Evolutionary conservation across 176 grass and related monocot species (phyloP), one percentile per base, ranked within the genome.

Genomic region (Lolium rigidum): DNA sequence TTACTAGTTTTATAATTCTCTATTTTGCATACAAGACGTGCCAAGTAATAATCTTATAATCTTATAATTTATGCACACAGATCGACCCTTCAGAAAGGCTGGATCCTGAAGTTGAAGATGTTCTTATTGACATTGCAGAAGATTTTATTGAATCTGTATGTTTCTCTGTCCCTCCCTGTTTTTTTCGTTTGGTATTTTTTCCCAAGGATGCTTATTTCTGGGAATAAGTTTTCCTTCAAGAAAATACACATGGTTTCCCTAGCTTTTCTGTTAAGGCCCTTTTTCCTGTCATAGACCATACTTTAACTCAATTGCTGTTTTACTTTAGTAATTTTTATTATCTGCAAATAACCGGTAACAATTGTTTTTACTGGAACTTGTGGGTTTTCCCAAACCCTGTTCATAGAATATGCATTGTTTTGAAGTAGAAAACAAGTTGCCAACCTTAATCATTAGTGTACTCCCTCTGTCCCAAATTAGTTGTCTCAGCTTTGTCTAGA

Each of bases 111-210:
- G 97, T 99, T 81, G 97, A 99, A 91, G 97, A 99, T 94, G 84
- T 92, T 88, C 87, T 99, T 69, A 84, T 99, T 86, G 94, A 99
- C 81, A 92, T 99, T 80, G 94, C 94, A 16, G 94, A 96, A 88
- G 92, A 99, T 91, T 99, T 96, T 91, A 72, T 99, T 24, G 97
- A 96, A 82, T 99, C 92, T 88, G 94, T 99, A 85, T 87, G 94
- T 85, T 65, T 38, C 26, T 80, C 31, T 20, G 24, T 1, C 63
- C 6, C 46, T 22, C 31, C 2, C 56, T 18, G 46, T 4, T 73
- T 37, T 20, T 74, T 76, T 86, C 14, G 13, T 17, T 41, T 60
- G 35, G 17, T 83, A 13, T 21, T 60, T 85, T 21, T 50, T 76
- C 38, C 44, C 14, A 48, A 85, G 59, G 14, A 58, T 68, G 13